Conservation (phyloP, 345 rosid species). For the Acer yangbiense region DNA sequence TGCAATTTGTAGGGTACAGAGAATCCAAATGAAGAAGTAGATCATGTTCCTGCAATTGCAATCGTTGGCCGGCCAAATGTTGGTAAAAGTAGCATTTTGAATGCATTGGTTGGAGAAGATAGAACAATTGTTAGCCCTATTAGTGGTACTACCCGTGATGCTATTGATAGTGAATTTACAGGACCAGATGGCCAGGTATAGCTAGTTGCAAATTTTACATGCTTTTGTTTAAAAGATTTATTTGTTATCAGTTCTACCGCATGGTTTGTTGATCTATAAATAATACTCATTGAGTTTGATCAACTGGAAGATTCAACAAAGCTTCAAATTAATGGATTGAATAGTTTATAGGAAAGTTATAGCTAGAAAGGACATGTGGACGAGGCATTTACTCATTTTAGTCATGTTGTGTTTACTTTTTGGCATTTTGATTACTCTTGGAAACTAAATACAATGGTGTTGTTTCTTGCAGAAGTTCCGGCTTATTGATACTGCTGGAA, state of each 20-base stretch:
- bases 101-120: slow-evolving; percentile 95
- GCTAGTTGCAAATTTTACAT: slow-evolving; percentile 8
- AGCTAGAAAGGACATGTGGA: background rate
- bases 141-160: slow-evolving; percentile 99
- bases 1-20: slow-evolving; percentile 46
- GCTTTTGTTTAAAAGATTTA: background rate
- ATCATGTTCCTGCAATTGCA: slow-evolving; percentile 84
- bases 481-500: slow-evolving; percentile 97
- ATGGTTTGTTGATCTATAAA: background rate
- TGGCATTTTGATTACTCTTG: slow-evolving; percentile 15
- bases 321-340: background rate
- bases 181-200: slow-evolving; percentile 90
- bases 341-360: background rate
- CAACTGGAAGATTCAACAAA: background rate
- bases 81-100: slow-evolving; percentile 97
- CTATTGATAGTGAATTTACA: slow-evolving; percentile 85
- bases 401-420: slow-evolving; percentile 7
- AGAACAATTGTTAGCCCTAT: slow-evolving; percentile 96
- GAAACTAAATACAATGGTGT: slow-evolving; percentile 10
- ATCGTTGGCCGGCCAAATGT: slow-evolving; percentile 97
- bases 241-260: background rate
- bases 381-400: background rate
- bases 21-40: slow-evolving; percentile 52
- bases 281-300: background rate
- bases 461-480: slow-evolving; percentile 70